A percentile compares a stretch with the other conserved stretches of the same genome.
phyloP scores from a whole-genome alignment of 2,329 filamentous ascomycete genomes.

The Escovopsis weberi region DNA sequence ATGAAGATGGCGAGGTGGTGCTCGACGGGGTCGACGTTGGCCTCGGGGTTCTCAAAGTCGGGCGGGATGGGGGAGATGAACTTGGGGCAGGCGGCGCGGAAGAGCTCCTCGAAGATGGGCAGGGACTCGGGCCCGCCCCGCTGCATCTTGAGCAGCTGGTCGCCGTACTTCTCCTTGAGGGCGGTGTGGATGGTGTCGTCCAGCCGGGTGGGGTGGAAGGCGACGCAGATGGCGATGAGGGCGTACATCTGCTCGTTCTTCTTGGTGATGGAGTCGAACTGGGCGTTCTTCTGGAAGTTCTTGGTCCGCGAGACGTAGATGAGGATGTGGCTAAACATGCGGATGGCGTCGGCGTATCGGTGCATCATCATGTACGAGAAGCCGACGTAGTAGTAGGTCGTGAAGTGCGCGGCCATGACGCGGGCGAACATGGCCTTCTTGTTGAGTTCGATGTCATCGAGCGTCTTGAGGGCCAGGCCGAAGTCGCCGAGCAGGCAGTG shows the following conservation, averaged over 20 bases:
- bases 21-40: slow-evolving; percentile 94
- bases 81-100: slow-evolving; percentile 95
- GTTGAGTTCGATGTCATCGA: slow-evolving; percentile 98
- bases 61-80: slow-evolving; percentile 97
- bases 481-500: slow-evolving; percentile 97
- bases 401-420: slow-evolving; percentile 99
- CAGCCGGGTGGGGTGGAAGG: slow-evolving; percentile 90
- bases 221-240: slow-evolving; percentile 94
- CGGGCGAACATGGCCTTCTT: slow-evolving; percentile 99
- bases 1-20: slow-evolving; percentile 97
- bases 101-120: slow-evolving; percentile 95
- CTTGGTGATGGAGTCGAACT: slow-evolving; percentile 98
- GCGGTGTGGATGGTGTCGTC: slow-evolving; percentile 99
- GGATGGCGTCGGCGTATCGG: slow-evolving; percentile 96
- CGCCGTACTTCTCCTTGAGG: slow-evolving; percentile 96
- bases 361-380: slow-evolving; percentile 99
- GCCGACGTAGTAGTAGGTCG: slow-evolving; percentile 98
- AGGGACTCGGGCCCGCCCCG: slow-evolving; percentile 90
- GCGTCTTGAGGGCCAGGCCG: slow-evolving; percentile 92
- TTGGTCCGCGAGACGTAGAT: slow-evolving; percentile 98
- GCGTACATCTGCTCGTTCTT: slow-evolving; percentile 99
- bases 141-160: slow-evolving; percentile 94
- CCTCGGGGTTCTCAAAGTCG: slow-evolving; percentile 91
- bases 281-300: slow-evolving; percentile 99
- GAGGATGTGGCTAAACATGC: slow-evolving; percentile 99